Conservation (phyloP, 2,329 filamentous ascomycete genomes). For the Claviceps paspali region DNA sequence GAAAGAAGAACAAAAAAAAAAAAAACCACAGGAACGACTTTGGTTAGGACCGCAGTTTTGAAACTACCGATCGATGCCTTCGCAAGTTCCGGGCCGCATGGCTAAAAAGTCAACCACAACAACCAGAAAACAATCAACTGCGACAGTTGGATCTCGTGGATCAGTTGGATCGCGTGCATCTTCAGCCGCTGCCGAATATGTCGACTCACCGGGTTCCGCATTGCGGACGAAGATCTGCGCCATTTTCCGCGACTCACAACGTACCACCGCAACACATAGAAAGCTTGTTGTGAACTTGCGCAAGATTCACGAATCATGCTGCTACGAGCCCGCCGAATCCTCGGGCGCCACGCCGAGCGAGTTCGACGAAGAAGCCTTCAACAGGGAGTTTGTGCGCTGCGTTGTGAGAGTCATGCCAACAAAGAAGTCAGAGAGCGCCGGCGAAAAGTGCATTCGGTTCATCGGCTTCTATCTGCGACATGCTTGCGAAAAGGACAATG, state of each 20-base stretch:
- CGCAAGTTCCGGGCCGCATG: constrained; percentile 31
- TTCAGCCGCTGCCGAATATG: constrained; percentile 53
- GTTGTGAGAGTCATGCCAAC: constrained; percentile 69
- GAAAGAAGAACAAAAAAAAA: neutral
- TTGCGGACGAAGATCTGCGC: constrained; percentile 60
- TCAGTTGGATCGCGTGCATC: constrained; percentile 33
- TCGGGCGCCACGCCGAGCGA: constrained; percentile 43
- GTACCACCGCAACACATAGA: constrained; percentile 75
- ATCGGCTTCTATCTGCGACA: constrained; percentile 73
- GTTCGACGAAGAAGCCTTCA: constrained; percentile 77
- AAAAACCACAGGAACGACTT: neutral
- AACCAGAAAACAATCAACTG: constrained; percentile 24
- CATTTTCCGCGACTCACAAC: constrained; percentile 70
- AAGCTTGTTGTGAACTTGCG: constrained; percentile 78
- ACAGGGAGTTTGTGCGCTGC: constrained; percentile 69
- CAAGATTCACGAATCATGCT: constrained; percentile 80
- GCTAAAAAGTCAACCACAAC: constrained; percentile 27
- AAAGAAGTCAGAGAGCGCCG: constrained; percentile 81
- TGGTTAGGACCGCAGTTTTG: neutral
- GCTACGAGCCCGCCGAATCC: constrained; percentile 41
- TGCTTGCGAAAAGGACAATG: constrained; percentile 53
- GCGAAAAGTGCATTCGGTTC: constrained; percentile 75
- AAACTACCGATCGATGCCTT: constrained; percentile 30
- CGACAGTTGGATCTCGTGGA: constrained; percentile 23
- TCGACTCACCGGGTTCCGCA: constrained; percentile 55